Base-by-base conservation (phyloP, 2,329 filamentous ascomycete species). In the Orbilia javanica region DNA sequence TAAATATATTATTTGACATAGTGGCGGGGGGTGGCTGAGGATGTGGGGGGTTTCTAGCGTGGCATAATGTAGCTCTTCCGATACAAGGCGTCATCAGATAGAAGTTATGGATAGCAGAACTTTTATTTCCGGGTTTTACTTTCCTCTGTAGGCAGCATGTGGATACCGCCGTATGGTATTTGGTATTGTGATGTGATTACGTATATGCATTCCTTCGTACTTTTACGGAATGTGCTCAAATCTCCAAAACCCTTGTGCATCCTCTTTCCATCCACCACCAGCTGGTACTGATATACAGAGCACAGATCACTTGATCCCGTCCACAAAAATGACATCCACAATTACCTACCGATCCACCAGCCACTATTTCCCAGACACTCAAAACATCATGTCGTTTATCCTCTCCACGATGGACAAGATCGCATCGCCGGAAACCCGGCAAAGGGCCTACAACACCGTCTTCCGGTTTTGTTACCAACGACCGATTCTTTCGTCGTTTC, bases 1-100 rank as follows among this genome's bases (percentile, higher is more conserved):
- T 99, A 97, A 73, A 62, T 13, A 53, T n/a, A 55, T 64, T n/a
- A 42, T 68, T 44, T 22, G 13, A 53, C 46, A 22, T 18, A 20
- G 18, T 20, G 18, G 7, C 15, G 64, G 29, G n/a, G 5, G 27
- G 34, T 15, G n/a, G n/a, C 8, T 15, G 63, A n/a, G 29, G 52
- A 1, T 18, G 8, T 2, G 20, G 13, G 63, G n/a, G 27, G 34
- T 34, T 65, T 60, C 5, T 27, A 75, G 64, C 36, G 53, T 22
- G 36, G 39, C 31, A 62, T 53, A 48, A 75, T 57, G 13, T 63
- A 63, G 31, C 39, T 46, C 31, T 57, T 42, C 13, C 36, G 50
- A 75, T 48, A 42, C 36, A 29, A 25, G 36, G 15, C 18, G 39
- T 27, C 44, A 27, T 72, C 25, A 15, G 60, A 65, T 72, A 48